Percentiles rank a stretch among this genome's conserved stretches.
These are phyloP conservation scores for Hypoxylon sp. DNA, from an alignment of 2,329 filamentous ascomycete species.

Conservation along the genomic window DNA sequence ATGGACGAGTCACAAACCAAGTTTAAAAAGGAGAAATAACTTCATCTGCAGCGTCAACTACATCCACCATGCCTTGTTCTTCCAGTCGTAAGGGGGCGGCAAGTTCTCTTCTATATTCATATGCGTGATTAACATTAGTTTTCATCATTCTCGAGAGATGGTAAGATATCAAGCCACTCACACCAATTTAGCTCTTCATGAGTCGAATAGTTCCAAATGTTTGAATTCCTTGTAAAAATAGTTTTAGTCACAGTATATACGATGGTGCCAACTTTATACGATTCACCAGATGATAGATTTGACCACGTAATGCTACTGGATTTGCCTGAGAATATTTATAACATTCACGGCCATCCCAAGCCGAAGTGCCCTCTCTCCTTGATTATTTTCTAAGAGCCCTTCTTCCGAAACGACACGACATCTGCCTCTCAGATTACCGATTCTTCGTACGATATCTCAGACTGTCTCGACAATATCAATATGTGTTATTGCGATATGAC, in stretches of 20 bases:
- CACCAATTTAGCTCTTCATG: no score
- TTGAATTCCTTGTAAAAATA: no score
- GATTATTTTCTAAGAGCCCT: neutral
- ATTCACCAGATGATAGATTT: no score
- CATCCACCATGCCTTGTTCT: neutral
- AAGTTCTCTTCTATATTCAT: no score
- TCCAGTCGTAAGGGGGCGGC: neutral
- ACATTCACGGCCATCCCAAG: neutral
- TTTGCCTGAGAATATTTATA: neutral
- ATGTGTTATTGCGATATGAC: slow-evolving; percentile 28
- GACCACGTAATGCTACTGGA: no score
- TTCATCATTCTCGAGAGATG: no score
- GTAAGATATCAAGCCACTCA: no score
- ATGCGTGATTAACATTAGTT: neutral
- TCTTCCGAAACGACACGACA: neutral
- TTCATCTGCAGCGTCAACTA: neutral
- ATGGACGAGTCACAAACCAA: neutral
- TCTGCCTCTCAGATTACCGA: neutral
- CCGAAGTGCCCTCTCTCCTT: neutral
- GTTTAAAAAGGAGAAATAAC: neutral
- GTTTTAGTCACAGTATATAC: no score
- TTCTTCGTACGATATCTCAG: neutral
- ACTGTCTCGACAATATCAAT: neutral
- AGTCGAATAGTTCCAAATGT: no score
- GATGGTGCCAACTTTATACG: no score